A percentile compares a stretch with the other conserved stretches of the same genome.
Evolutionary conservation across 345 rosid genomes (phyloP).

Genomic region (Clarkia xantiana): DNA sequence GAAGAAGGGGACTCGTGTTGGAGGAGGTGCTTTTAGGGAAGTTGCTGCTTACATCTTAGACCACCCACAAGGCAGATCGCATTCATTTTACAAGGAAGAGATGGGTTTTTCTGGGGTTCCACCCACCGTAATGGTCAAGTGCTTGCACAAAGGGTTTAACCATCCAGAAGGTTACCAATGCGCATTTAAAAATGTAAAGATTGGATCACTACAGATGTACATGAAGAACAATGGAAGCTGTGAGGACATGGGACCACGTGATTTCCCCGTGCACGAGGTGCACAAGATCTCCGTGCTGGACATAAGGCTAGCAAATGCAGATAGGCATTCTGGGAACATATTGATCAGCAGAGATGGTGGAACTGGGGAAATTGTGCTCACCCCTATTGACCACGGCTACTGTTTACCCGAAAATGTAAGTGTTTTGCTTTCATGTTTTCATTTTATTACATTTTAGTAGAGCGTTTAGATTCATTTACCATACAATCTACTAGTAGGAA

Average conservation of each 20-base stretch:
- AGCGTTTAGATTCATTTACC: too few relatives aligned
- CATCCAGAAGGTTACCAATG: conserved; percentile 43
- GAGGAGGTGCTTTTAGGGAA: conserved; percentile 80
- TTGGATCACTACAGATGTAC: conserved; percentile 82
- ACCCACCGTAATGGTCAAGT: conserved; percentile 65
- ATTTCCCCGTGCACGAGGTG: conserved; percentile 62
- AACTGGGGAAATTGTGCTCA: conserved; percentile 32
- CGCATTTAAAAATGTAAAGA: conserved; percentile 31
- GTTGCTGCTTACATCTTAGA: conserved; percentile 84
- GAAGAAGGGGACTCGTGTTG: conserved; percentile 73
- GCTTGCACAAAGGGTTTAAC: conserved; percentile 60
- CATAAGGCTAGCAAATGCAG: conserved; percentile 90
- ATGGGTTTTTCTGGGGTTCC: conserved; percentile 79
- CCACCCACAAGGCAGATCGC: conserved; percentile 35
- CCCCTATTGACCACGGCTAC: conserved; percentile 86
- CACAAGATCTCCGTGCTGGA: conserved; percentile 84
- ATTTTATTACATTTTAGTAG: neutral
- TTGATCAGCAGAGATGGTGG: conserved; percentile 41
- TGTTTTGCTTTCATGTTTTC: neutral
- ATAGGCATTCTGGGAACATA: conserved; percentile 85
- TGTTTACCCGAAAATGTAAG: conserved; percentile 75
- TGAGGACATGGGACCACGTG: conserved; percentile 72
- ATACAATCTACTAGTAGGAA: too few relatives aligned
- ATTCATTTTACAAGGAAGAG: conserved; percentile 18
- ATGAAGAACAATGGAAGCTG: conserved; percentile 63